These are phyloP conservation scores for Coccomyxa sp. DNA, from an alignment of 139 green algal species.

Conservation along the genomic window DNA sequence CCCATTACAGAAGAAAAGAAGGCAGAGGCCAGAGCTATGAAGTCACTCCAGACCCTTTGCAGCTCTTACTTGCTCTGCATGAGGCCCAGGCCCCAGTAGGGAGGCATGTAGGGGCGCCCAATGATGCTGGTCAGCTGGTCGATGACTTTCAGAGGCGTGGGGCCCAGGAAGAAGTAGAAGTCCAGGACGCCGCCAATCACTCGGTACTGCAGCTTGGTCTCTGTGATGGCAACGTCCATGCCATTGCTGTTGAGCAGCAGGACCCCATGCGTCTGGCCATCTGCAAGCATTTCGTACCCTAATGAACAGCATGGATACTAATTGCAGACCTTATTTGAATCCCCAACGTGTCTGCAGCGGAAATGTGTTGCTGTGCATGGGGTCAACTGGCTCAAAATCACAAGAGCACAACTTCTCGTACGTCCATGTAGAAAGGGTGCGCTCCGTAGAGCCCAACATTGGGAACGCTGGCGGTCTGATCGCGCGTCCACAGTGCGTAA, in stretches of 20 bases:
- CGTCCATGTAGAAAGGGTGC: slow-evolving; percentile 42
- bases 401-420: too few species aligned
- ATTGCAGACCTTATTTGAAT: too few species aligned
- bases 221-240: slow-evolving; percentile 54
- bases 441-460: slow-evolving; percentile 56
- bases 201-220: slow-evolving; percentile 32
- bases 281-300: too few species aligned
- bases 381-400: too few species aligned
- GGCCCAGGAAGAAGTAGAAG: slow-evolving; percentile 53
- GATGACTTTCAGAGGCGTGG: slow-evolving; percentile 53
- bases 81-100: slow-evolving; percentile 64
- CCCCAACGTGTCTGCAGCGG: too few species aligned
- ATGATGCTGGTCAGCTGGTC: slow-evolving; percentile 67
- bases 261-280: slow-evolving; percentile 43
- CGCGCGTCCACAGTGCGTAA: slow-evolving; percentile 41
- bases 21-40: background rate
- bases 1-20: too few species aligned
- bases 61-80: slow-evolving; percentile 82
- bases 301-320: too few species aligned
- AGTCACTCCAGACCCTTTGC: too few species aligned
- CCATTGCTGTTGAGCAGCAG: slow-evolving; percentile 62
- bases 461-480: slow-evolving; percentile 25
- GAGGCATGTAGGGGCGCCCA: slow-evolving; percentile 57
- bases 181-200: slow-evolving; percentile 66
- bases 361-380: too few species aligned